phyloP scores from a whole-genome alignment of 2,329 filamentous ascomycete species.

The Lecanicillium sp. region DNA sequence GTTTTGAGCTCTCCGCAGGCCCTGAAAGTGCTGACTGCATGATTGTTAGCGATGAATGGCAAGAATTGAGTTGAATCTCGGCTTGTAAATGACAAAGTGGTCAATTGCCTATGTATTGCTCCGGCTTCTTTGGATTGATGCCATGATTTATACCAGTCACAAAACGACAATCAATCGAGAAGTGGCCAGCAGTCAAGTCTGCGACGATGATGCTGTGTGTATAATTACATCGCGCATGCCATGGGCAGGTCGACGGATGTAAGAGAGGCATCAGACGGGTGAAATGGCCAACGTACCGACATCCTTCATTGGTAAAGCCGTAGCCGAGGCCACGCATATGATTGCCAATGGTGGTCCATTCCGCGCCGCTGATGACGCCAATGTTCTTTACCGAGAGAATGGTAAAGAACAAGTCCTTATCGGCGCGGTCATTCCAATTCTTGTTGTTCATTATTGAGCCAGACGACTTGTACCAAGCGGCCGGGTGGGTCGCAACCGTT shows the following conservation, averaged over 20 bases:
- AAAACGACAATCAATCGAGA: too few relatives aligned
- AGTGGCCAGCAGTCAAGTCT: too few relatives aligned
- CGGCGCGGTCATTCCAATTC: constrained; percentile 54
- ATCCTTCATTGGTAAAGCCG: constrained; percentile 57
- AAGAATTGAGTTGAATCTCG: not conserved
- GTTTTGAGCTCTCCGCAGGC: constrained; percentile 46
- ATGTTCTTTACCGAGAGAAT: constrained; percentile 57
- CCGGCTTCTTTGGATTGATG: too few relatives aligned
- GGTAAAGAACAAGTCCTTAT: constrained; percentile 57
- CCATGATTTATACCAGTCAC: too few relatives aligned
- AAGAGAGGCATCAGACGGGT: too few relatives aligned
- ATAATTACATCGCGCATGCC: too few relatives aligned
- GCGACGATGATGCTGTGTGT: too few relatives aligned
- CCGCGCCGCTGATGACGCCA: constrained; percentile 52
- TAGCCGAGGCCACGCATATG: constrained; percentile 53
- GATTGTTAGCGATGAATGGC: not conserved
- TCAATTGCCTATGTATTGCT: too few relatives aligned
- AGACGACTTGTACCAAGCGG: constrained; percentile 1
- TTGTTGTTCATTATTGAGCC: constrained; percentile 43
- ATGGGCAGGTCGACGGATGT: too few relatives aligned
- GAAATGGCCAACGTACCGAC: constrained; percentile 46
- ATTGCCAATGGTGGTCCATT: constrained; percentile 56
- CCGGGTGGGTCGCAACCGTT: constrained; percentile 3
- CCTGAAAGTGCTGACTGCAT: constrained; percentile 52
- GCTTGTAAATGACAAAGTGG: too few relatives aligned